A percentile compares a stretch with the other conserved stretches of the same genome.
These are phyloP conservation scores for Russula ochroleuca DNA, from an alignment of 768 basidiomycete genomes.

Conservation along the genomic window DNA sequence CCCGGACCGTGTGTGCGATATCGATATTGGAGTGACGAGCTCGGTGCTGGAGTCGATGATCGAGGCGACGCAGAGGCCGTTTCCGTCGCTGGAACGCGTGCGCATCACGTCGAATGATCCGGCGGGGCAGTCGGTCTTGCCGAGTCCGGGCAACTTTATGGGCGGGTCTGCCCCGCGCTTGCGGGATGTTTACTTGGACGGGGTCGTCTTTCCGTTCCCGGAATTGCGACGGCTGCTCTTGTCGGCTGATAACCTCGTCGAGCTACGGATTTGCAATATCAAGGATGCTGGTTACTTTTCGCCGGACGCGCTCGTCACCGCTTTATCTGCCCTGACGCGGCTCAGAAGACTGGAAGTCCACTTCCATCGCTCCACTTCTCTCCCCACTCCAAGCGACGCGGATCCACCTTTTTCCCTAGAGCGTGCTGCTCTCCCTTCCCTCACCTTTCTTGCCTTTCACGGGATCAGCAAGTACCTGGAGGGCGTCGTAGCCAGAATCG, in stretches of 20 bases:
- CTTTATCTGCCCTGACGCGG: neutral
- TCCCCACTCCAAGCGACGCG: neutral
- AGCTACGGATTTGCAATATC: neutral
- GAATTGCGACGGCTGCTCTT: neutral
- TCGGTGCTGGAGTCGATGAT: constrained; percentile 25
- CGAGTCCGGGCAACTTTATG: neutral
- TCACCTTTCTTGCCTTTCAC: neutral
- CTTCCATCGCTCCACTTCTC: neutral
- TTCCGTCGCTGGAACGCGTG: constrained; percentile 18
- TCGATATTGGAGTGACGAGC: neutral
- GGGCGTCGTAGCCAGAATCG: neutral
- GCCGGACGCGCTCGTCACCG: neutral
- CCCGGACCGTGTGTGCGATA: neutral
- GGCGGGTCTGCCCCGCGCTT: constrained; percentile 4
- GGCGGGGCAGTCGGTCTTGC: constrained; percentile 36
- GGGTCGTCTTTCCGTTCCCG: neutral
- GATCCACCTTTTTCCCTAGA: neutral
- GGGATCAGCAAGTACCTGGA: neutral
- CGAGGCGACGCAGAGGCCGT: constrained; percentile 33
- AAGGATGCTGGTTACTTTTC: neutral
- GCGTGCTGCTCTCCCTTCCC: neutral
- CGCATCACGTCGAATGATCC: constrained; percentile 32
- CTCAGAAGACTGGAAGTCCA: neutral
- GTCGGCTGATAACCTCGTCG: neutral
- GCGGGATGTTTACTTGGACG: neutral